Conservation (phyloP, 169 alveolate genomes). For the Besnoitia besnoiti region DNA sequence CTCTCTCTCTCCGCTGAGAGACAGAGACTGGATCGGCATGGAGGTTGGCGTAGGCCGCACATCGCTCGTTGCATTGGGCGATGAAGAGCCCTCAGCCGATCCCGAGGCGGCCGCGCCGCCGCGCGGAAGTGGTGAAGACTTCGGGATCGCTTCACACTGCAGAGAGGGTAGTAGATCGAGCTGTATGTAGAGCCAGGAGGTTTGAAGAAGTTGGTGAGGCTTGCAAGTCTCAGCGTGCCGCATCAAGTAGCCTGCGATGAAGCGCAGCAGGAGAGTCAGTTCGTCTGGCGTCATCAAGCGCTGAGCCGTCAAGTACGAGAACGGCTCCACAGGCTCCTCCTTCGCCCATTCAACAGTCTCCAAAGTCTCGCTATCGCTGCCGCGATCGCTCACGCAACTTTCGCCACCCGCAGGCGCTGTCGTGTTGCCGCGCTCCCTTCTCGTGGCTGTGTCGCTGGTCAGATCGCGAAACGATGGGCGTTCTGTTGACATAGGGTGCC, state of each 20-base stretch:
- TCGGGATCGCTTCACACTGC: background rate
- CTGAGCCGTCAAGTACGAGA: background rate
- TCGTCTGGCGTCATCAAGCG: conserved; percentile 19
- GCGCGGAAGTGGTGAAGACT: no score
- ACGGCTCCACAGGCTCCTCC: background rate
- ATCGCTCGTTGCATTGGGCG: no score
- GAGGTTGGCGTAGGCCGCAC: background rate
- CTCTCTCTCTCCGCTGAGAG: no score
- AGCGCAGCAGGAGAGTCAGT: background rate
- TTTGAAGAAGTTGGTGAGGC: conserved; percentile 39
- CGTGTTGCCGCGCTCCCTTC: background rate
- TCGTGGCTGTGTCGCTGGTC: background rate
- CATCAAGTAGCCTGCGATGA: background rate
- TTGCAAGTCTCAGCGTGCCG: background rate
- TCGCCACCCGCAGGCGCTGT: background rate
- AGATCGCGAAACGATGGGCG: no score
- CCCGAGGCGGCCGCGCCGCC: no score
- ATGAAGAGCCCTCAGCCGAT: no score
- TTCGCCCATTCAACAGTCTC: background rate
- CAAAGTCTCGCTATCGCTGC: background rate
- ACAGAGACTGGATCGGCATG: no score
- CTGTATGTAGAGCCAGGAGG: conserved; percentile 41
- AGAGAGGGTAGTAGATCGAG: background rate
- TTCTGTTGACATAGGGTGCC: no score
- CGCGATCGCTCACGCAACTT: background rate